Evolutionary conservation across 371 early-diverging fungal genomes (phyloP).

Genomic region (Lichtheimia corymbifera): DNA sequence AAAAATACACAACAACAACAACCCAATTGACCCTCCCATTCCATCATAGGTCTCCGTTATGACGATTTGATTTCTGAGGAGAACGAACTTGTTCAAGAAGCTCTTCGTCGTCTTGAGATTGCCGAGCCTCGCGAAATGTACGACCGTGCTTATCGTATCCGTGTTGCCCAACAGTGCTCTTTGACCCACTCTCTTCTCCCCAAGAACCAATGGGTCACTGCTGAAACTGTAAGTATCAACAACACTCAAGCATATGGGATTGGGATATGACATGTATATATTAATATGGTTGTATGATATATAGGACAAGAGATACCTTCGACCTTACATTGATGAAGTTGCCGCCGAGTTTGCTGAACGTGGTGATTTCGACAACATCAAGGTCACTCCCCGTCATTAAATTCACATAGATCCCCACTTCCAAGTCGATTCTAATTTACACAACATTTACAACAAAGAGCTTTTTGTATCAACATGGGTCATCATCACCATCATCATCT

Average conservation of each 20-base stretch:
- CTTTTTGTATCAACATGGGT: too few relatives aligned
- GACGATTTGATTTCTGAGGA: conserved; percentile 94
- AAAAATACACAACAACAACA: background rate
- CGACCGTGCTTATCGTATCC: conserved; percentile 83
- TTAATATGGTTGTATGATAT: background rate
- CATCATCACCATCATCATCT: too few relatives aligned
- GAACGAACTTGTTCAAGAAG: conserved; percentile 80
- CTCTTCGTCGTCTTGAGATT: conserved; percentile 82
- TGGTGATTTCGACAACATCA: conserved; percentile 73
- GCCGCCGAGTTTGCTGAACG: conserved; percentile 82
- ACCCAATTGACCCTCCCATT: too few relatives aligned
- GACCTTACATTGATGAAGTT: conserved; percentile 83
- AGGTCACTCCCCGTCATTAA: conserved; percentile 40
- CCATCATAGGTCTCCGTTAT: conserved; percentile 82
- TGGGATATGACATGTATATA: conserved; percentile 47
- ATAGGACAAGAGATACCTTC: conserved; percentile 73
- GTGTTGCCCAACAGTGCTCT: conserved; percentile 80
- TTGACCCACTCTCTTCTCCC: conserved; percentile 74
- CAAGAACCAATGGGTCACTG: conserved; percentile 75
- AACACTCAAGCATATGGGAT: conserved; percentile 2
- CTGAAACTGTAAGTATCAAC: conserved; percentile 61
- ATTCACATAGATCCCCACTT: conserved; percentile 1
- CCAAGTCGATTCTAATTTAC: too few relatives aligned
- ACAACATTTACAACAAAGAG: too few relatives aligned
- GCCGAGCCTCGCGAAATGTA: conserved; percentile 62